Conservation (phyloP, 2,329 filamentous ascomycete species). For the Penicillium sclerotigenum region DNA sequence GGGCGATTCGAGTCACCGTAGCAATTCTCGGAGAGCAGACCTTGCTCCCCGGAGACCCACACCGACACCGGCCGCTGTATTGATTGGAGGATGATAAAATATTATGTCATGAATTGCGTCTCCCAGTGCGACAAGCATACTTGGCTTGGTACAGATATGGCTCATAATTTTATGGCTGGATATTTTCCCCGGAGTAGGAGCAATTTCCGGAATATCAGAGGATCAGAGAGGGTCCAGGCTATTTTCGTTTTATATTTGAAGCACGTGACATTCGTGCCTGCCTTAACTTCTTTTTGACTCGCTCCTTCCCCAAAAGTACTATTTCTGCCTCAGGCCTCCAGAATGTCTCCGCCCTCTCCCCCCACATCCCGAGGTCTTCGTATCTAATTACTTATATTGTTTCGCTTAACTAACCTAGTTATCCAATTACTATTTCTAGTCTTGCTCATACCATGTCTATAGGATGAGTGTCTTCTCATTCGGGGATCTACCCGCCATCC, state of each 20-base stretch:
- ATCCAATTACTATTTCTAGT: neutral
- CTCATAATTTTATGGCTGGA: neutral
- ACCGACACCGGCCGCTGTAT: conserved; percentile 17
- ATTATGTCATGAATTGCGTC: conserved; percentile 7
- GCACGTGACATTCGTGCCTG: neutral
- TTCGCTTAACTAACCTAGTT: too few relatives aligned
- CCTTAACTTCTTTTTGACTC: neutral
- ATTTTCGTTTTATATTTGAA: neutral
- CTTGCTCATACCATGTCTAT: conserved; percentile 24
- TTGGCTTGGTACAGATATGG: too few relatives aligned
- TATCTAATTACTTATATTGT: neutral
- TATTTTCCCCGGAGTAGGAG: conserved; percentile 1
- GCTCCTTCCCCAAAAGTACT: neutral
- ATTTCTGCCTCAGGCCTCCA: neutral
- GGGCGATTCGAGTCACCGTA: conserved; percentile 16
- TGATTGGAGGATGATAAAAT: conserved; percentile 10
- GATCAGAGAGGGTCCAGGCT: neutral
- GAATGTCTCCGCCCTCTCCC: neutral
- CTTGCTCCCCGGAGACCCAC: conserved; percentile 17
- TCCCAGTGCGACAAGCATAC: neutral
- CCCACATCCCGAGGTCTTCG: neutral
- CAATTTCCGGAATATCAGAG: neutral
- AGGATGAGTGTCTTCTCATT: conserved; percentile 35
- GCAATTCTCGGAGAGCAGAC: conserved; percentile 20
- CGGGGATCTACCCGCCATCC: conserved; percentile 46